These are phyloP conservation scores for Coleophoma eucalyptorum DNA, from an alignment of 2,329 filamentous ascomycete species.

Conservation along the genomic window DNA sequence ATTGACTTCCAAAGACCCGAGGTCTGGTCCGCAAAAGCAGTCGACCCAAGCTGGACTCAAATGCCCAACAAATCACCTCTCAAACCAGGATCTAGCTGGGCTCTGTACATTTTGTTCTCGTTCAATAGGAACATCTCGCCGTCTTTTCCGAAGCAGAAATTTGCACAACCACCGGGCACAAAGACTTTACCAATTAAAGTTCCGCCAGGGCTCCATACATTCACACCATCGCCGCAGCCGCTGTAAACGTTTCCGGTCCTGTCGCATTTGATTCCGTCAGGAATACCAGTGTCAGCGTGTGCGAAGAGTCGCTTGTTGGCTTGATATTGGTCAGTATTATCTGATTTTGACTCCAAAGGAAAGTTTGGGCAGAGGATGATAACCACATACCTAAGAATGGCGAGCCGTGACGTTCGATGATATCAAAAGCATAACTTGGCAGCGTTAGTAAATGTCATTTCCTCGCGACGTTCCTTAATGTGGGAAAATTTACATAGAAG, in stretches of 20 bases:
- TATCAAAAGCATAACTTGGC: slow-evolving; percentile 17
- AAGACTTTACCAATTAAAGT: slow-evolving; percentile 46
- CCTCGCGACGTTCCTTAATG: neutral
- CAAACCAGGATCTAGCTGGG: slow-evolving; percentile 11
- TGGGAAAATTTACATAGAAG: slow-evolving; percentile 7
- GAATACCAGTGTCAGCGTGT: slow-evolving; percentile 46
- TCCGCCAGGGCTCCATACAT: slow-evolving; percentile 48
- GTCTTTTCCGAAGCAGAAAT: slow-evolving; percentile 24
- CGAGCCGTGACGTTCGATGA: slow-evolving; percentile 6
- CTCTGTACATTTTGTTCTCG: slow-evolving; percentile 19
- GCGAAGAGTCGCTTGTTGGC: slow-evolving; percentile 43
- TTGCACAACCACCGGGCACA: slow-evolving; percentile 18
- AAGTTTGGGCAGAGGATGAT: too few relatives aligned
- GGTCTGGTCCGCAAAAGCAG: too few relatives aligned
- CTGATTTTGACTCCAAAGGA: too few relatives aligned
- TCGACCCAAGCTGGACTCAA: neutral
- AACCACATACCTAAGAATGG: slow-evolving; percentile 9
- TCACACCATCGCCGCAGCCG: slow-evolving; percentile 49
- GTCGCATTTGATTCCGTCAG: slow-evolving; percentile 57
- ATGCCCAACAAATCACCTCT: slow-evolving; percentile 13
- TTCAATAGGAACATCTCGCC: slow-evolving; percentile 23
- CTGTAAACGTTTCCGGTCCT: slow-evolving; percentile 50
- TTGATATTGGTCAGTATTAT: too few relatives aligned
- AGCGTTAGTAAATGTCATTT: too few relatives aligned
- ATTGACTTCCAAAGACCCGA: too few relatives aligned